Evolutionary conservation across 129 eudicot species (phyloP), one percentile per base, ranked within the genome.

Genomic region (Artemisia tridentata): DNA sequence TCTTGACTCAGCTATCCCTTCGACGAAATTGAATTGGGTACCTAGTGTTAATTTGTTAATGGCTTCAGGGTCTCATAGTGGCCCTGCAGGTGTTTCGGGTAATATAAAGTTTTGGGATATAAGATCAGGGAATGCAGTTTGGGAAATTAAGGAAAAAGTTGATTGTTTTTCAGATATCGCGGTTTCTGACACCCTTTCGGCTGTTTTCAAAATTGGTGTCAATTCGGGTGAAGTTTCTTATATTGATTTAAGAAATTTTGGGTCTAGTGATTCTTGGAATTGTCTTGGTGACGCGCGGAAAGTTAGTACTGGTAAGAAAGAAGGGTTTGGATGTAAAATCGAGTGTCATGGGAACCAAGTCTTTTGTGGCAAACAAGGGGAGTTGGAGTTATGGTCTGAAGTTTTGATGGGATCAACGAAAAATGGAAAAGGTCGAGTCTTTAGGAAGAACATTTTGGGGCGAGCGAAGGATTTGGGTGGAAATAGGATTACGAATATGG

Each of bases 31-130:
- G 78, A 83, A 38, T 34, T 93, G 98, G 97, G 83, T 87, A 63
- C 69, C 98, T 1, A 85, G 84, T 67, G 74, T 82, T 64, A 89
- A 84, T 63, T 29, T 89, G 82, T 78, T 93, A 80, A 89, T 93
- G 97, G 92, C 98, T 41, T 87, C 96, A 7, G 98, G 97, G 69
- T 89, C 92, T 17, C 98, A 89, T 72, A 90, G 98, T 63, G 97
- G 98, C 55, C 86, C 92, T 29, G 65, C 81, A 1, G 97, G 98
- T 27, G 98, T 93, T 11, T 27, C 52, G 29, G 96, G 98, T 2
- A 82, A 77, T 56, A 87, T 93, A 51, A 85, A 75, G 75, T 85
- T 93, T 57, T 90, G 90, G 91, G 98, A 93, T 80, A 45, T 93
- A 50, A 76, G 97, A 77, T 85, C 97, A 0, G 97, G 98, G 11